Evolutionary conservation across 192 early-diverging fungal species (phyloP).

Genomic region (Dissophora globulifera): DNA sequence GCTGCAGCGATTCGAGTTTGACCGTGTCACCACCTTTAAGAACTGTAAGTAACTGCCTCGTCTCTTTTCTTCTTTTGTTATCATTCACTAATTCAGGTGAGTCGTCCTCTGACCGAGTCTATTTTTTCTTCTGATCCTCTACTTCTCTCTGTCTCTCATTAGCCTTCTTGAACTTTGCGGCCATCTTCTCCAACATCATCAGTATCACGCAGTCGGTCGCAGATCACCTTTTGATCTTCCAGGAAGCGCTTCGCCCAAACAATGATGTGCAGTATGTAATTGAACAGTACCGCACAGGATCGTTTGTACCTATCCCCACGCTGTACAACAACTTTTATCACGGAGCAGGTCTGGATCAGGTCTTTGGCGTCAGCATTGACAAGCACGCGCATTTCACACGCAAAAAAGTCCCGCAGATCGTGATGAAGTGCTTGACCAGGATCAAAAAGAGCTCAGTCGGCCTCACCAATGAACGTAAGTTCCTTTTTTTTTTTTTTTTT

Average conservation of each 20-base stretch:
- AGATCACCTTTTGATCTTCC: slow-evolving; percentile 64
- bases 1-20: slow-evolving; percentile 60
- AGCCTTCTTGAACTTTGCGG: slow-evolving; percentile 62
- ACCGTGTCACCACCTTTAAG: slow-evolving; percentile 61
- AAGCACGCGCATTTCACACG: slow-evolving; percentile 70
- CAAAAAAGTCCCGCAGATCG: slow-evolving; percentile 69
- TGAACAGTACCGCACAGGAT: slow-evolving; percentile 76
- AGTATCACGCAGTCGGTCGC: slow-evolving; percentile 66
- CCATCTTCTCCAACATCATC: slow-evolving; percentile 58
- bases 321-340: slow-evolving; percentile 76
- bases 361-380: slow-evolving; percentile 80
- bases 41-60: slow-evolving; percentile 39
- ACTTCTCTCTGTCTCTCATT: too few species aligned
- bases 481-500: not conserved
- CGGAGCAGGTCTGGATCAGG: slow-evolving; percentile 76
- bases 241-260: slow-evolving; percentile 80
- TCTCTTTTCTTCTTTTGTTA: not conserved
- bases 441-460: slow-evolving; percentile 64
- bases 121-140: too few species aligned
- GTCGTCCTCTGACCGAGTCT: too few species aligned
- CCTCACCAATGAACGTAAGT: slow-evolving; percentile 44
- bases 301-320: slow-evolving; percentile 75
- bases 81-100: too few species aligned
- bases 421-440: slow-evolving; percentile 66
- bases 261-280: slow-evolving; percentile 82